Evolutionary conservation across 148 eudicot species (phyloP), one percentile per base, ranked within the genome.

Genomic region (Camellia granthamiana): DNA sequence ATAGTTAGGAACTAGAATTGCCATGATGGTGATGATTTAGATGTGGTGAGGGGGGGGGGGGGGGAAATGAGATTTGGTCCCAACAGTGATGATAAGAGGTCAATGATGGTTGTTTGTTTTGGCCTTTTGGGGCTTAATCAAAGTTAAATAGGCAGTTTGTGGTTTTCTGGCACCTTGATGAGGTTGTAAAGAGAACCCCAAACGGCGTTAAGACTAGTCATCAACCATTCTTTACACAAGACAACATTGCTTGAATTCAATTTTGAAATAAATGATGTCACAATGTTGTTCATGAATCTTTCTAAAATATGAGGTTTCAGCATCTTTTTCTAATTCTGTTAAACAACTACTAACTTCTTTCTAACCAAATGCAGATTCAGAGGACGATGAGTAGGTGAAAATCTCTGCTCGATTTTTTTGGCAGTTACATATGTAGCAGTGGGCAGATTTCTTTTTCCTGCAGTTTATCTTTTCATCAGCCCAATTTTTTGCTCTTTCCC

Each of bases 331-430:
- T 4, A 51, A n/a, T 69, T 11, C 51, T 18, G 12, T 23, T 73
- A 13, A 23, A 54, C 42, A 73, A 14, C 42, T 41, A 44, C 41
- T 65, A 11, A 49, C 67, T 77, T 77, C 19, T 6, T 21, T 64
- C 56, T 23, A 15, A 38, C 60, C 23, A 7, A 64, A 21, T 85
- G 83, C 90, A 88, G 90, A 88, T 82, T 88, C 90, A 6, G 89
- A 86, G 80, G 87, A 84, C 68, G 89, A 87, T 41, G 87, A 87
- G 14, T 87, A 87, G 84, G 75, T 60, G 75, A 82, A 75, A 70
- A 16, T n/a, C 23, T 79, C 23, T 23, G 38, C 58, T 71, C 21
- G 16, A 42, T 42, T 9, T 46, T 46, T 46, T 38, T 71, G 1
- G 54, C 58, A 2, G 21, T 19, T 3, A 18, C 38, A 71, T 49